Conservation (phyloP, 2,329 filamentous ascomycete species). For the Paracoccidioides brasiliensis region DNA sequence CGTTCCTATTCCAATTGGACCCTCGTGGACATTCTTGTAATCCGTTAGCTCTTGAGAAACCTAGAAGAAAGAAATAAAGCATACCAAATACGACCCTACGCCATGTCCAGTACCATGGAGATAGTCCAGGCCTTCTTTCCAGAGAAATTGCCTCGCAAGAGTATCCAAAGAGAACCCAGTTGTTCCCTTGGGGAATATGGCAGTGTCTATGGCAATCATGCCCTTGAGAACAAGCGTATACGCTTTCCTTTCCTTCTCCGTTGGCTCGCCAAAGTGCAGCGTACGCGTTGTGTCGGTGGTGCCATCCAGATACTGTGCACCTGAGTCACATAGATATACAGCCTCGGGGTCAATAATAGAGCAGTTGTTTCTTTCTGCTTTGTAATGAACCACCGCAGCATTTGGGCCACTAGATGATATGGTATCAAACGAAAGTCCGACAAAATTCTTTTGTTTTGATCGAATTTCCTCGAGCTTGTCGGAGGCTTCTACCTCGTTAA, state of each 20-base stretch:
- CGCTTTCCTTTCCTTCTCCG: constrained; percentile 68
- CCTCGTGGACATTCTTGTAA: constrained; percentile 75
- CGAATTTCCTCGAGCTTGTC: constrained; percentile 65
- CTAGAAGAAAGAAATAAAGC: neutral
- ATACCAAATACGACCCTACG: constrained; percentile 70
- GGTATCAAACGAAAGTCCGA: constrained; percentile 84
- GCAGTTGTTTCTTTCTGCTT: constrained; percentile 70
- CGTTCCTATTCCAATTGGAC: constrained; percentile 90
- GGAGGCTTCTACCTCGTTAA: constrained; percentile 85
- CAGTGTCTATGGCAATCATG: constrained; percentile 74
- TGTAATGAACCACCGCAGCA: constrained; percentile 92
- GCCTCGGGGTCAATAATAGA: constrained; percentile 69
- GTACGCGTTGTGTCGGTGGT: constrained; percentile 94
- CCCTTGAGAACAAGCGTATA: constrained; percentile 94
- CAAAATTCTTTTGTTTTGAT: constrained; percentile 57
- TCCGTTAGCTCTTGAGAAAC: constrained; percentile 11
- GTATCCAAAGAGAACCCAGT: constrained; percentile 84
- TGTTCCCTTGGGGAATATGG: constrained; percentile 86
- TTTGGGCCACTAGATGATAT: constrained; percentile 91
- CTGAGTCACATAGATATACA: constrained; percentile 92
- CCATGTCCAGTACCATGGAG: constrained; percentile 94
- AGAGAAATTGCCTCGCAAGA: constrained; percentile 79
- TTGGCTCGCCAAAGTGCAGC: constrained; percentile 77
- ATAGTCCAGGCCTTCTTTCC: constrained; percentile 88
- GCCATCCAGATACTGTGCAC: constrained; percentile 89